phyloP scores from a whole-genome alignment of 495 filamentous ascomycete species.

The Beverwykella pulmonaria region DNA sequence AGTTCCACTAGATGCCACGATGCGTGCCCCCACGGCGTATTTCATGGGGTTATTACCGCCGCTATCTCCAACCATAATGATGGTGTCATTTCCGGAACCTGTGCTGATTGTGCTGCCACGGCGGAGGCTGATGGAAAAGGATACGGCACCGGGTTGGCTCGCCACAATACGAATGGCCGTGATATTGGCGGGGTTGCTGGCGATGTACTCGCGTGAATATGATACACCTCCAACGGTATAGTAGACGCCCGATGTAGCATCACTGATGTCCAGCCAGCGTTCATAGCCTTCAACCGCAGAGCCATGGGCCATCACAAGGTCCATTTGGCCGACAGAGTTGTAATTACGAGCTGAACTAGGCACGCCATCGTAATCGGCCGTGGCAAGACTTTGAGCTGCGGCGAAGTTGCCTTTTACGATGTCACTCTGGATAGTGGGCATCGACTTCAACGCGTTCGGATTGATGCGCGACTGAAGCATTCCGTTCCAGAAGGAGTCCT shows the following conservation, averaged over 20 bases:
- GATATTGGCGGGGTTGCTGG: slow-evolving; percentile 50
- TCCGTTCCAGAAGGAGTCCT: slow-evolving; percentile 60
- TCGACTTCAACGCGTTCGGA: slow-evolving; percentile 38
- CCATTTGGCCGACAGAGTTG: slow-evolving; percentile 52
- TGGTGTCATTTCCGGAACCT: no score
- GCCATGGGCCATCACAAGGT: slow-evolving; percentile 52
- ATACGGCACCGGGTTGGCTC: slow-evolving; percentile 12
- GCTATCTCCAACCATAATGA: no score
- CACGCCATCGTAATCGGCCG: slow-evolving; percentile 50
- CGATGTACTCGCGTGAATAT: slow-evolving; percentile 47
- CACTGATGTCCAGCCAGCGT: slow-evolving; percentile 48
- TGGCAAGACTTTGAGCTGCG: slow-evolving; percentile 46
- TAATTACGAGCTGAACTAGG: slow-evolving; percentile 47
- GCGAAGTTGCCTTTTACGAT: slow-evolving; percentile 53
- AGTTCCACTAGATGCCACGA: slow-evolving; percentile 43
- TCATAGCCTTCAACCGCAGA: slow-evolving; percentile 43
- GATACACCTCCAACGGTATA: slow-evolving; percentile 40
- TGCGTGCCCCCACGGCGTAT: no score
- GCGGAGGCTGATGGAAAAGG: no score
- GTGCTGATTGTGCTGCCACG: no score
- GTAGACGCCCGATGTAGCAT: slow-evolving; percentile 20
- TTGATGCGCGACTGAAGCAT: slow-evolving; percentile 53
- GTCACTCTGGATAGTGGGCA: slow-evolving; percentile 49
- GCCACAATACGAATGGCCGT: slow-evolving; percentile 48
- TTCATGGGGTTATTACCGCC: no score